These are phyloP conservation scores for Eurotiales sp. DNA, from an alignment of 2,329 filamentous ascomycete species.

Conservation along the genomic window DNA sequence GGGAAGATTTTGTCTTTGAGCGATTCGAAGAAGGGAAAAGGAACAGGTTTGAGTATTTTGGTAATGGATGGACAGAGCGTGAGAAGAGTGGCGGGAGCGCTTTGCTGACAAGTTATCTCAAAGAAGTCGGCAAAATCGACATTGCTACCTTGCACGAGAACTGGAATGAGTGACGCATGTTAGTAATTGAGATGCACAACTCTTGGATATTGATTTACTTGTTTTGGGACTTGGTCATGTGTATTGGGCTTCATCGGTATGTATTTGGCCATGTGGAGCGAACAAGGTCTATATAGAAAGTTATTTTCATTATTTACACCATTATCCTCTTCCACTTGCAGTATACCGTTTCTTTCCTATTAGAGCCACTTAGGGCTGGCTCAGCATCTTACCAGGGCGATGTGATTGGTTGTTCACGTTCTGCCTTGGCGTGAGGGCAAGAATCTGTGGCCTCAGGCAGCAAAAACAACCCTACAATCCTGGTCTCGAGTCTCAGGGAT, in stretches of 20 bases:
- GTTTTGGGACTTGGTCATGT: no score
- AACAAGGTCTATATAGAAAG: not conserved
- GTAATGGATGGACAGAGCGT: conserved; percentile 10
- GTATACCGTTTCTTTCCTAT: not conserved
- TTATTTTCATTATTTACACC: not conserved
- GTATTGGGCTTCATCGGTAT: no score
- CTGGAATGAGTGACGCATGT: conserved; percentile 8
- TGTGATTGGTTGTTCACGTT: not conserved
- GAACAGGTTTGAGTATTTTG: conserved; percentile 12
- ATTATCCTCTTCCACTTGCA: not conserved
- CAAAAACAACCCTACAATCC: no score
- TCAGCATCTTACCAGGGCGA: no score
- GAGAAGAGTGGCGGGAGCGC: not conserved
- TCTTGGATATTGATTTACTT: no score
- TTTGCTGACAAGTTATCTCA: conserved; percentile 8
- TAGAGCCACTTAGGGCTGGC: not conserved
- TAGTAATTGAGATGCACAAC: no score
- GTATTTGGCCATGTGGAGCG: no score
- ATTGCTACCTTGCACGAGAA: conserved; percentile 11
- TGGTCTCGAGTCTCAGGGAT: no score
- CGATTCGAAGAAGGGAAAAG: conserved; percentile 1
- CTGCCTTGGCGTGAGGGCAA: no score
- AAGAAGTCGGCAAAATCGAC: conserved; percentile 7
- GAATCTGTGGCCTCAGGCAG: no score
- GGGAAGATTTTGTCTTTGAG: conserved; percentile 13